Base-by-base conservation (phyloP, 108 stramenopile genomes). In the Phaeodactylum tricornutum region DNA sequence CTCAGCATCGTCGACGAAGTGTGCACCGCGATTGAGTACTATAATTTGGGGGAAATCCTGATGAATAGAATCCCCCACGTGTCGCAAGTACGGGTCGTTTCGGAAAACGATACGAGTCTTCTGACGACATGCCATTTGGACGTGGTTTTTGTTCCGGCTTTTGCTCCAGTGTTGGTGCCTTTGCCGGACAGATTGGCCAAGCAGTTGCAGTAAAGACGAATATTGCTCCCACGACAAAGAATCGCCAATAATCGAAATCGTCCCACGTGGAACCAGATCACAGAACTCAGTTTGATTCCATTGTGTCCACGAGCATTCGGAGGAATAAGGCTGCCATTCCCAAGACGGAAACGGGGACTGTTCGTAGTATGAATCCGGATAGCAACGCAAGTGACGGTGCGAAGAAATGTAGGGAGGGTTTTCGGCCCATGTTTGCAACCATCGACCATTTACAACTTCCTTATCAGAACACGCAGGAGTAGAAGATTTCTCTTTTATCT, bases 21-120 rank as follows among this genome's bases (percentile, higher is more conserved):
- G 72, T 2, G 72, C 72, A 20, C 72, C 72, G 6, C 72, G 64
- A 56, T 73, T 73, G 23, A 73, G 40, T 14, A 73, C 62, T n/a
- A 73, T 25, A n/a, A 73, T 63, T 2, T 50, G 39, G 1, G 72
- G 72, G 37, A 66, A 62, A 12, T 48, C 38, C 14, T 27, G 24
- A 25, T 64, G 56, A 12, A 69, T 53, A 4, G 50, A 34, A 14
- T 53, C 29, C 7, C 15, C 29, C 21, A 73, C 35, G 19, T 56
- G 27, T 9, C 38, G 17, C 44, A 73, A 42, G 14, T 43, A 42
- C 52, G 53, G 52, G 28, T 73, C 72, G 20, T 63, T 66, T 2
- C 63, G 61, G 45, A 30, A 66, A 16, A 62, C 57, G 4, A 73
- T 5, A 11, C 41, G 20, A 1, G 62, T 59, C 33, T 38, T 20